Evolutionary conservation across 345 rosid genomes (phyloP).

Genomic region (Jatropha curcas): DNA sequence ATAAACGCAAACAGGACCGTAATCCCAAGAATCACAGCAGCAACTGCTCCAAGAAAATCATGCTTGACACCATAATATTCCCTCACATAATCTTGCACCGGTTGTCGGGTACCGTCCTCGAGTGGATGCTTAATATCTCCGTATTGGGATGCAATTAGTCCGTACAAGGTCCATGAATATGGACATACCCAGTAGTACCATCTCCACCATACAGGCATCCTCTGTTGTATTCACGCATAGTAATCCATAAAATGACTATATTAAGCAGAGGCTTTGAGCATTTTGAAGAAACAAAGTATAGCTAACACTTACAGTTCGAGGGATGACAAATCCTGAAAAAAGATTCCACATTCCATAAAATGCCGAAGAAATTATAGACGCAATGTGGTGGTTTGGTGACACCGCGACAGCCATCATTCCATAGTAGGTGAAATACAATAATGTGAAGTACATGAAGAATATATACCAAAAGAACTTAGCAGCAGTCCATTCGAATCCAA

Average conservation of each 20-base stretch:
- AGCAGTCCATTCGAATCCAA: slow-evolving; percentile 55
- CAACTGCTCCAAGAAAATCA: slow-evolving; percentile 22
- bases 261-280: no score
- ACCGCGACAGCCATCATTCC: slow-evolving; percentile 79
- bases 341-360: slow-evolving; percentile 58
- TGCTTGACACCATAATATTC: slow-evolving; percentile 14
- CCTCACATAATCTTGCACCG: slow-evolving; percentile 6
- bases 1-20: slow-evolving; percentile 12
- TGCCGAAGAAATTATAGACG: slow-evolving; percentile 53
- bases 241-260: no score
- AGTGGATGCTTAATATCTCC: not conserved
- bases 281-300: not conserved
- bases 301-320: slow-evolving; percentile 48
- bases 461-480: slow-evolving; percentile 62
- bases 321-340: slow-evolving; percentile 63
- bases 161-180: slow-evolving; percentile 24
- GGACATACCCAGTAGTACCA: slow-evolving; percentile 33
- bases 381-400: slow-evolving; percentile 64
- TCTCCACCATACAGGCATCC: slow-evolving; percentile 32
- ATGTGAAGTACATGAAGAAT: slow-evolving; percentile 57
- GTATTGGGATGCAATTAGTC: slow-evolving; percentile 22
- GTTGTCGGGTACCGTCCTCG: not conserved
- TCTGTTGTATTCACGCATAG: not conserved
- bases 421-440: slow-evolving; percentile 65
- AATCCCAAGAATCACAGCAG: slow-evolving; percentile 16